A percentile compares a stretch with the other conserved stretches of the same genome.
Conservation (phyloP, 2,329 filamentous ascomycete genomes). For the Aspergillus pseudoterreus region DNA sequence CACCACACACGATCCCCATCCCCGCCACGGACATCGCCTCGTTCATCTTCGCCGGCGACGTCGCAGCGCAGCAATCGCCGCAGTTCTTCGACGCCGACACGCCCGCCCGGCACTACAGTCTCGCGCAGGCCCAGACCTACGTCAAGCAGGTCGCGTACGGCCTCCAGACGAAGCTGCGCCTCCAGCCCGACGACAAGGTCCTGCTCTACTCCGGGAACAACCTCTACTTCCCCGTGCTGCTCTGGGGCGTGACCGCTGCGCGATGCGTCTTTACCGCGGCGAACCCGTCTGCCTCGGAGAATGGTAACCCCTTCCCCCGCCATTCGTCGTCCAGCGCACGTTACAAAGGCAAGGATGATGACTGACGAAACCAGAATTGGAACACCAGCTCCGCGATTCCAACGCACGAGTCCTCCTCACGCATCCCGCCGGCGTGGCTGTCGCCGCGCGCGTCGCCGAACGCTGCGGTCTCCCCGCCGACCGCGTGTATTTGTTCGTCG, state of each 20-base stretch:
- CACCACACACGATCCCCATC: conserved; percentile 2
- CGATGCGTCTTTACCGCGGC: conserved; percentile 6
- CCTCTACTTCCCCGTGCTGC: conserved; percentile 4
- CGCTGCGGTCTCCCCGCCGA: not conserved
- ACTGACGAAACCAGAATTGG: conserved; percentile 2
- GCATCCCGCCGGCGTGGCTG: not conserved
- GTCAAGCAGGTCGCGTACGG: conserved; percentile 6
- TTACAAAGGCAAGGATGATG: not conserved
- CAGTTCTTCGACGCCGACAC: conserved; percentile 7
- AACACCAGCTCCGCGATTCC: conserved; percentile 7
- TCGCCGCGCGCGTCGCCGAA: conserved; percentile 1
- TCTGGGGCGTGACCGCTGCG: conserved; percentile 6
- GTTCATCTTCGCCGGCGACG: conserved; percentile 4
- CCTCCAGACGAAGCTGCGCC: not conserved
- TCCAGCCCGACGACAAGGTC: conserved; percentile 7
- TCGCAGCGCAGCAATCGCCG: not conserved
- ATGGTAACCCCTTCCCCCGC: not conserved
- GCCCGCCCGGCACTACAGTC: conserved; percentile 4
- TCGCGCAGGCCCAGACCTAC: conserved; percentile 4
- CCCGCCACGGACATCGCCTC: conserved; percentile 7
- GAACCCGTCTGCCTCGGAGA: not conserved
- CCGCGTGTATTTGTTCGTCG: conserved; percentile 3
- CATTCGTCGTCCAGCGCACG: not conserved
- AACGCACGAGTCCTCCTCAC: conserved; percentile 5
- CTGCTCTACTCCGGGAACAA: conserved; percentile 4